These are phyloP conservation scores for Botryotinia calthae DNA, from an alignment of 2,329 filamentous ascomycete species.

Conservation along the genomic window DNA sequence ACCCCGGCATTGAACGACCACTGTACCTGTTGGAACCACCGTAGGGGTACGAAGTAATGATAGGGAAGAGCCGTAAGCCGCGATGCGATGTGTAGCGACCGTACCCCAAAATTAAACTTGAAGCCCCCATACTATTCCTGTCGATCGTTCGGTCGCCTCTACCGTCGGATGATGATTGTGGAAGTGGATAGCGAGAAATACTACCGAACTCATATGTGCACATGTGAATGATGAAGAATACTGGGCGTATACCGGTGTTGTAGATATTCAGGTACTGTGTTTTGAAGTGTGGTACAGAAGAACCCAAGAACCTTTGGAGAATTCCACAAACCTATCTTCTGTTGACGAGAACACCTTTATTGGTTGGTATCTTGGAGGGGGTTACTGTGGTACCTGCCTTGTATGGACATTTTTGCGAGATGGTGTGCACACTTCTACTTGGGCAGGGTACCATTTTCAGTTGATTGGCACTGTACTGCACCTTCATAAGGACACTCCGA, in stretches of 20 bases:
- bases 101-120: not conserved
- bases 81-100: slow-evolving; percentile 3
- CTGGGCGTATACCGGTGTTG: not conserved
- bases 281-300: slow-evolving; percentile 1
- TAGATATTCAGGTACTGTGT: not conserved
- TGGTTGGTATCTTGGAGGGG: not conserved
- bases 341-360: not conserved
- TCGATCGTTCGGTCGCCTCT: slow-evolving; percentile 7
- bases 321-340: not conserved
- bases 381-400: not conserved
- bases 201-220: not conserved
- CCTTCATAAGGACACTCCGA: not conserved
- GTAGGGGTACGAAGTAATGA: not conserved
- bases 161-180: not conserved
- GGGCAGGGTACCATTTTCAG: not conserved
- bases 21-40: not conserved
- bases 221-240: not conserved
- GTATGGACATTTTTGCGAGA: not conserved
- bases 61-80: not conserved
- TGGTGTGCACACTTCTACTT: not conserved
- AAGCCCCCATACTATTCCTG: not conserved
- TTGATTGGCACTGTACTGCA: not conserved
- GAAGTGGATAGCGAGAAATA: not conserved
- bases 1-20: slow-evolving; percentile 3
- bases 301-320: slow-evolving; percentile 1